Evolutionary conservation across 1,284 basidiomycete genomes (phyloP), one percentile per base, ranked within the genome.

Genomic region (Sphaerobolus stellatus): DNA sequence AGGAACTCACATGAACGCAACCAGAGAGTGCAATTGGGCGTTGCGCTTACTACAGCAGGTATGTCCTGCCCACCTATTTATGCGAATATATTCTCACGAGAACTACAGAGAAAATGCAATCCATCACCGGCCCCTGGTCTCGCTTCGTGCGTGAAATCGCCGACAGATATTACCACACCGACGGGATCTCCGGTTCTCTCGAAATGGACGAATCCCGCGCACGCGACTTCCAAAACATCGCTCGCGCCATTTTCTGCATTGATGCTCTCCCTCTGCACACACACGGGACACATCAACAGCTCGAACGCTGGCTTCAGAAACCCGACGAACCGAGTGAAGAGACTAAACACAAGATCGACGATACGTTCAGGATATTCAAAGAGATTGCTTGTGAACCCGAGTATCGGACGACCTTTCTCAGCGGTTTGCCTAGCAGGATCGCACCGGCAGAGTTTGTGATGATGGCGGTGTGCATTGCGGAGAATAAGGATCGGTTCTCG

Each of bases 11-110:
- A 18, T 13, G 9, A 47, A 4, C 14, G n/a, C 28, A 41, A 30
- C 7, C 44, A 80, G 62, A 74, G 88, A 29, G 87, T 90, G 6
- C 88, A 90, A 62, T 68, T 89, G n/a, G 87, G 87, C 34, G 81
- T 88, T 72, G 73, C 80, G 14, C 71, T 90, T 46, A 84, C 83
- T 3, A 77, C 81, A 14, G 85, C 83, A 62, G 87, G 86, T 84
- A 61, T 48, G 67, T 56, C 13, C 8, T 44, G 22, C 43, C 14
- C 5, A 4, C 20, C 22, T 14, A 22, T 25, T 16, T 48, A 8
- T 27, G n/a, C 20, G 28, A 25, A 5, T 24, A 30, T 31, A 40
- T 9, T 18, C 7, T n/a, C 14, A 40, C 22, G 27, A 4, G 20
- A 9, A 13, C 3, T 29, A 36, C 64, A 86, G 86, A 89, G 65